These are phyloP conservation scores for Cercospora sp. DNA, from an alignment of 2,329 filamentous ascomycete species.

Conservation along the genomic window DNA sequence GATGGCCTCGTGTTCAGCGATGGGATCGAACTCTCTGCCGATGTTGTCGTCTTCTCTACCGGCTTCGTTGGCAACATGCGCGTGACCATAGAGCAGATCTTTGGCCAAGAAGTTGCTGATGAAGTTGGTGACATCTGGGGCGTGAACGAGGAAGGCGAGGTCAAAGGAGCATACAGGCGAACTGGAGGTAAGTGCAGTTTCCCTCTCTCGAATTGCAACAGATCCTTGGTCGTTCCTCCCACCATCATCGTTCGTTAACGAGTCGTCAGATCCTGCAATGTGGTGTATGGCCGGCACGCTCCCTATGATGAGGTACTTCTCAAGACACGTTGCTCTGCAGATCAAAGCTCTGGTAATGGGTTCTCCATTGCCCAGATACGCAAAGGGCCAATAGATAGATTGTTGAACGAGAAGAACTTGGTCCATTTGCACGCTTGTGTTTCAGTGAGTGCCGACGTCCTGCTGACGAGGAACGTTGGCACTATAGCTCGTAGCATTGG, in stretches of 20 bases:
- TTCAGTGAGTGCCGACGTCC: too few relatives aligned
- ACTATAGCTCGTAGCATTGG: too few relatives aligned
- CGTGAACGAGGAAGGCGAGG: conserved; percentile 50
- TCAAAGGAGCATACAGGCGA: conserved; percentile 46
- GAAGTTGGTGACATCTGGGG: conserved; percentile 47
- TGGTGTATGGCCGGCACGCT: background rate
- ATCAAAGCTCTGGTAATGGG: background rate
- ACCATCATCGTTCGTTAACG: background rate
- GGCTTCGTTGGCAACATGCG: conserved; percentile 47
- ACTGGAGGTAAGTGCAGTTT: conserved; percentile 37
- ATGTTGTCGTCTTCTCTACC: conserved; percentile 49
- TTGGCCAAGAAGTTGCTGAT: conserved; percentile 43
- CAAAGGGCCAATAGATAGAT: background rate
- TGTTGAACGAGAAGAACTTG: too few relatives aligned
- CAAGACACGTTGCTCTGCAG: background rate
- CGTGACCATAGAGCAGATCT: conserved; percentile 38
- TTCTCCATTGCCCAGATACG: background rate
- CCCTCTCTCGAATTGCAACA: background rate
- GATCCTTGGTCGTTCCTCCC: background rate
- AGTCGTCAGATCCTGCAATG: background rate
- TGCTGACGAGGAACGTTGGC: too few relatives aligned
- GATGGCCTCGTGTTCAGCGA: conserved; percentile 45
- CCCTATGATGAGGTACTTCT: background rate
- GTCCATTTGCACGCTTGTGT: too few relatives aligned
- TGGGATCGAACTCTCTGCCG: conserved; percentile 44